Evolutionary conservation across 2,329 filamentous ascomycete species (phyloP).

Genomic region (Chrysosporium queenslandicum): DNA sequence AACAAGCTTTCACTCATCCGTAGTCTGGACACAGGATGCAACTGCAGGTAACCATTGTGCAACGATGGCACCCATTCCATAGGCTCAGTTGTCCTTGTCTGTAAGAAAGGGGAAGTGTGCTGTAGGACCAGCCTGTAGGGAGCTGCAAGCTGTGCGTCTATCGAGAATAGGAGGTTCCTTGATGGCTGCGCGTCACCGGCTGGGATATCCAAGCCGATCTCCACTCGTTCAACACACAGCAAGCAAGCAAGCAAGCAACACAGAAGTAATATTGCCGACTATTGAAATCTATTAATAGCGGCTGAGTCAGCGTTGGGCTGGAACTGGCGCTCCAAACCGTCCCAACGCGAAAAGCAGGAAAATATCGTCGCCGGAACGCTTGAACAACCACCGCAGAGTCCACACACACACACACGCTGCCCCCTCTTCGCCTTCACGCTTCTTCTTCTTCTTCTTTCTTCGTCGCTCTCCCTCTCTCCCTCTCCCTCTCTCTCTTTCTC

Average conservation of each 20-base stretch:
- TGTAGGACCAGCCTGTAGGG: background rate
- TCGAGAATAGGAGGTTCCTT: too few species aligned
- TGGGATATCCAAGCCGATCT: background rate
- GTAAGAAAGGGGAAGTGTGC: too few species aligned
- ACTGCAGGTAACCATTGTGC: background rate
- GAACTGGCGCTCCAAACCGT: constrained; percentile 1
- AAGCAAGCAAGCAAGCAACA: too few species aligned
- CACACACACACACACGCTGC: background rate
- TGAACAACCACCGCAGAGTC: too few species aligned
- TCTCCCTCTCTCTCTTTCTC: constrained; percentile 18
- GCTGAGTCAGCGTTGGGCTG: constrained; percentile 11
- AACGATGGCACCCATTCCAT: background rate
- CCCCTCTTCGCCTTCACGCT: background rate
- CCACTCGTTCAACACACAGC: constrained; percentile 1
- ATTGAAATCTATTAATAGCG: constrained; percentile 11
- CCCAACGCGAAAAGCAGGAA: background rate
- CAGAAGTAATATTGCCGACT: too few species aligned
- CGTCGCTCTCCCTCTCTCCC: constrained; percentile 18
- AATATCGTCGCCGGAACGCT: constrained; percentile 4
- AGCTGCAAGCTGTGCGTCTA: background rate
- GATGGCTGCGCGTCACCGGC: too few species aligned
- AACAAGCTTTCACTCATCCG: constrained; percentile 5
- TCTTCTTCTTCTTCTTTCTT: constrained; percentile 2
- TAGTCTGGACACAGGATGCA: background rate
- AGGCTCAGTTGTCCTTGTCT: too few species aligned